Evolutionary conservation across 495 filamentous ascomycete species (phyloP).

Genomic region (Emericellopsis terricola): DNA sequence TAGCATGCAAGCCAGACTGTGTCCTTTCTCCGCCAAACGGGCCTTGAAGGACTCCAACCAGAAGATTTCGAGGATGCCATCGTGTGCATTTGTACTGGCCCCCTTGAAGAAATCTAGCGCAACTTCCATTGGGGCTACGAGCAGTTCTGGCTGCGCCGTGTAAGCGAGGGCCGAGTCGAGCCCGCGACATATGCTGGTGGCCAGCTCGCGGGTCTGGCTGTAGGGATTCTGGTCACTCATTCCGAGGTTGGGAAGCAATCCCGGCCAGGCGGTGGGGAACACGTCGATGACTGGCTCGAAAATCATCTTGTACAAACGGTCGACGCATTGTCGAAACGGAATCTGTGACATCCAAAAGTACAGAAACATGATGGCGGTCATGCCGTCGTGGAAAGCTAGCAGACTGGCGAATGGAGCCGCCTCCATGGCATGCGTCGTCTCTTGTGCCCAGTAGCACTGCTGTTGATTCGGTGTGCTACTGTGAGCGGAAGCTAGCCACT

Average conservation of each 20-base stretch:
- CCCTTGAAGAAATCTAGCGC: conserved; percentile 14
- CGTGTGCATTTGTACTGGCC: conserved; percentile 6
- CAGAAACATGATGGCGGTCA: conserved; percentile 16
- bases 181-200: conserved; percentile 17
- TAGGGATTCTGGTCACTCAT: conserved; percentile 9
- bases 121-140: conserved; percentile 16
- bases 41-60: conserved; percentile 22
- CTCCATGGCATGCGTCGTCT: conserved; percentile 1
- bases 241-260: conserved; percentile 8
- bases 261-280: conserved; percentile 3
- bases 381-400: conserved; percentile 14
- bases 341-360: conserved; percentile 23
- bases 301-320: conserved; percentile 15
- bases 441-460: conserved; percentile 6
- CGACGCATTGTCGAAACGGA: conserved; percentile 19
- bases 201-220: conserved; percentile 12
- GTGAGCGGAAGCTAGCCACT: conserved; percentile 16
- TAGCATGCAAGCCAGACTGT: conserved; percentile 6
- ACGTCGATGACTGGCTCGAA: conserved; percentile 14
- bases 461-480: conserved; percentile 4
- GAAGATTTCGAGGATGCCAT: conserved; percentile 17
- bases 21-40: conserved; percentile 9
- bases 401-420: conserved; percentile 18
- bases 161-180: conserved; percentile 17
- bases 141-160: conserved; percentile 20